phyloP scores from a whole-genome alignment of 1,139 yeast genomes.

The Yamadazyma taylorii region DNA sequence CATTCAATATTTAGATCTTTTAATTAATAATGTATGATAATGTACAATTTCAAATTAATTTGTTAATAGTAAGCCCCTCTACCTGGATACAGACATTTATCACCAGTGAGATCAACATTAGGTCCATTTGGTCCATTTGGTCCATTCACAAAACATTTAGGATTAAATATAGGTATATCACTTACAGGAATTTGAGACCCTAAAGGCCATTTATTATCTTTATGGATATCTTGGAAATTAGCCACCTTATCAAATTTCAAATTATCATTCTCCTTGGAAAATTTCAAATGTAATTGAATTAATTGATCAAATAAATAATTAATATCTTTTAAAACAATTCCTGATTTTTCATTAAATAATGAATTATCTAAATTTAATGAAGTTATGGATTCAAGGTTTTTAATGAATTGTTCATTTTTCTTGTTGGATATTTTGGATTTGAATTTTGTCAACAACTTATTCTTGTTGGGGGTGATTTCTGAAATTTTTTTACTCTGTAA shows the following conservation, averaged over 20 bases:
- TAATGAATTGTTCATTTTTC: slow-evolving; percentile 33
- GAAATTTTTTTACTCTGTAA: slow-evolving; percentile 37
- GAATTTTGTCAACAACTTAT: slow-evolving; percentile 20
- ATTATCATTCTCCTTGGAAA: slow-evolving; percentile 44
- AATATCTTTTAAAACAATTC: slow-evolving; percentile 39
- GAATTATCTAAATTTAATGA: slow-evolving; percentile 38
- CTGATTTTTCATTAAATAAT: slow-evolving; percentile 35
- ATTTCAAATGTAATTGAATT: slow-evolving; percentile 37
- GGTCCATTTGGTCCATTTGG: no score
- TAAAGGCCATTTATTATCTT: slow-evolving; percentile 48
- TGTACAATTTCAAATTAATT: no score
- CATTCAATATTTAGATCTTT: slow-evolving; percentile 30
- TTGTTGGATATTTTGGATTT: slow-evolving; percentile 27
- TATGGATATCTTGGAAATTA: slow-evolving; percentile 36
- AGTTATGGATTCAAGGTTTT: slow-evolving; percentile 37
- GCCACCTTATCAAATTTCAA: slow-evolving; percentile 39
- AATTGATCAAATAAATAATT: slow-evolving; percentile 41
- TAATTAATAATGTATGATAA: background rate
- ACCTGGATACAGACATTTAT: background rate
- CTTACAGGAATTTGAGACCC: slow-evolving; percentile 40
- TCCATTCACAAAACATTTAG: slow-evolving; percentile 4
- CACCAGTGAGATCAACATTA: no score
- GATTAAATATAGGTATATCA: slow-evolving; percentile 11
- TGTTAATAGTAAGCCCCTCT: slow-evolving; percentile 5
- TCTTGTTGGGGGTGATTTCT: slow-evolving; percentile 14